These are phyloP conservation scores for Solanum commersonii DNA, from an alignment of 257 asterid species.

Conservation along the genomic window DNA sequence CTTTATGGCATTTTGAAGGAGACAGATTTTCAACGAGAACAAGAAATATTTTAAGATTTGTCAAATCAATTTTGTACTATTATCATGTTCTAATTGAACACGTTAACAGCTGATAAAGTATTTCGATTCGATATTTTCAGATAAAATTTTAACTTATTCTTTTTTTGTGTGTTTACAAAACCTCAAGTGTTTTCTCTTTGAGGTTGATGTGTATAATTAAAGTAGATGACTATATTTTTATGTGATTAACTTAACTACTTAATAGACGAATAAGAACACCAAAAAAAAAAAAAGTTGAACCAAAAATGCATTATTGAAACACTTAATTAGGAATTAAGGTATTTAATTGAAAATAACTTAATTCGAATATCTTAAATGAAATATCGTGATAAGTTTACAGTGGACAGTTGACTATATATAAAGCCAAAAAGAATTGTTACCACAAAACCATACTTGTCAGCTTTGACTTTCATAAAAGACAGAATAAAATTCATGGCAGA, in stretches of 20 bases:
- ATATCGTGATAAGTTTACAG: no score
- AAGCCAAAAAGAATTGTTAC: not conserved
- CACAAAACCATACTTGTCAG: not conserved
- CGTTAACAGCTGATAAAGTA: not conserved
- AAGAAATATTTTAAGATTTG: not conserved
- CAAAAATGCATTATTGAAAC: no score
- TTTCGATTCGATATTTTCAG: not conserved
- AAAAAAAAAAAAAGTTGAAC: no score
- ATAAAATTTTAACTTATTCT: no score
- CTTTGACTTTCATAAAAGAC: constrained; percentile 10
- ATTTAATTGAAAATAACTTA: no score
- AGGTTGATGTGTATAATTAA: not conserved
- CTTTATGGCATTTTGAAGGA: not conserved
- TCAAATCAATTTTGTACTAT: not conserved
- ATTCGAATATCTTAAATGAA: no score
- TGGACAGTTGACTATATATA: not conserved
- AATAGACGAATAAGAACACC: no score
- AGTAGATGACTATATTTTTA: no score
- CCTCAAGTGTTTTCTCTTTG: rapidly evolving
- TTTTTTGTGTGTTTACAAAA: not conserved
- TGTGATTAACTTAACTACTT: no score
- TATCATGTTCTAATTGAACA: not conserved
- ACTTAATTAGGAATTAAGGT: no score
- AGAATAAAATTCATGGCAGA: not conserved
- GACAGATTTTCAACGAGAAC: not conserved